A percentile compares a stretch with the other conserved stretches of the same genome.
Conservation (phyloP, 78 protist genomes). For the Chrysochromulina tobinii region DNA sequence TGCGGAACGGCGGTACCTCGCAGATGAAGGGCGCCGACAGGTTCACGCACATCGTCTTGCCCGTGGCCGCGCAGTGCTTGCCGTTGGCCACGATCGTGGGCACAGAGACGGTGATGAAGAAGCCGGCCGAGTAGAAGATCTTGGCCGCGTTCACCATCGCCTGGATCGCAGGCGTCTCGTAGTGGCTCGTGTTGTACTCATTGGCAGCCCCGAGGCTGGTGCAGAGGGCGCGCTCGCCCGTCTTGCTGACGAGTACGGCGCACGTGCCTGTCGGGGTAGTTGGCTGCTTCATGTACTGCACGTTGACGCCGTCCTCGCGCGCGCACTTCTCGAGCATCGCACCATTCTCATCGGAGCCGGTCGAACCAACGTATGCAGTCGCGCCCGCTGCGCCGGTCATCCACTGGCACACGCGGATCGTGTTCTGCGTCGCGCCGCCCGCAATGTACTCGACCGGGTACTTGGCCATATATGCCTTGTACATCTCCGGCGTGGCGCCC, state of each 20-base stretch:
- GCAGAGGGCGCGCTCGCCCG: slow-evolving; percentile 79
- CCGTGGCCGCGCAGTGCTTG: slow-evolving; percentile 74
- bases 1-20: slow-evolving; percentile 20
- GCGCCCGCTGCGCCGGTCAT: slow-evolving; percentile 48
- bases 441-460: slow-evolving; percentile 82
- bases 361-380: slow-evolving; percentile 83
- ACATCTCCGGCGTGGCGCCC: slow-evolving; percentile 52
- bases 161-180: slow-evolving; percentile 49
- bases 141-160: slow-evolving; percentile 57
- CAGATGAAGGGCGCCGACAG: slow-evolving; percentile 91
- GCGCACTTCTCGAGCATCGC: slow-evolving; percentile 32
- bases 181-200: slow-evolving; percentile 67
- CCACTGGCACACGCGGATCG: slow-evolving; percentile 78
- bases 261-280: slow-evolving; percentile 92
- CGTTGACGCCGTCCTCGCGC: slow-evolving; percentile 28
- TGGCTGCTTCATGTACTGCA: slow-evolving; percentile 5
- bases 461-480: neutral
- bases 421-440: slow-evolving; percentile 89
- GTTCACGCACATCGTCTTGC: slow-evolving; percentile 72
- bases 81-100: slow-evolving; percentile 67
- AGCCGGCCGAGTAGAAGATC: slow-evolving; percentile 76
- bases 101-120: slow-evolving; percentile 89
- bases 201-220: slow-evolving; percentile 95
- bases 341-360: slow-evolving; percentile 86
- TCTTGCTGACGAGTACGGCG: slow-evolving; percentile 80